A percentile compares a stretch with the other conserved stretches of the same genome.
phyloP scores from a whole-genome alignment of 371 early-diverging fungal genomes.

The Rhizomucor miehei region DNA sequence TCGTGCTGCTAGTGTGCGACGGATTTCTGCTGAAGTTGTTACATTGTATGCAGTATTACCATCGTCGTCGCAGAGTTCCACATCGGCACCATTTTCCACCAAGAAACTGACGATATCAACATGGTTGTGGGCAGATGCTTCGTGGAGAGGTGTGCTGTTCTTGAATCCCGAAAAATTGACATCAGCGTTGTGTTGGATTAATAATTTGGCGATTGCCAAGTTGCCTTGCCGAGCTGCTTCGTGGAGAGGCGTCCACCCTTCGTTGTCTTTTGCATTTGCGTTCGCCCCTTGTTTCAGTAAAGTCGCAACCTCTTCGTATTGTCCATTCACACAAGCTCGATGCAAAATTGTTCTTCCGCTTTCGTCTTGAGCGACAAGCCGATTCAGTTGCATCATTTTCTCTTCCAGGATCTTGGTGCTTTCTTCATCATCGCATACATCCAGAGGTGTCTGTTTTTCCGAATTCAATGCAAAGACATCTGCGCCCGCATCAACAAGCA shows the following conservation, averaged over 20 bases:
- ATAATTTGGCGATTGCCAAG: slow-evolving; percentile 51
- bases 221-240: slow-evolving; percentile 75
- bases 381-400: slow-evolving; percentile 35
- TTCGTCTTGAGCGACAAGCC: slow-evolving; percentile 24
- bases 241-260: slow-evolving; percentile 76
- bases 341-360: slow-evolving; percentile 32
- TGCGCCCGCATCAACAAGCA: slow-evolving; percentile 60
- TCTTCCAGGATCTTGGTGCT: slow-evolving; percentile 17
- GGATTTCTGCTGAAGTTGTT: slow-evolving; percentile 27
- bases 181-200: slow-evolving; percentile 74
- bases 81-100: slow-evolving; percentile 67
- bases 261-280: slow-evolving; percentile 66
- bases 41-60: slow-evolving; percentile 58
- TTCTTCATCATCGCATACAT: slow-evolving; percentile 43
- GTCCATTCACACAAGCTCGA: slow-evolving; percentile 23
- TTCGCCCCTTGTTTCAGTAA: slow-evolving; percentile 68
- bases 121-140: slow-evolving; percentile 57
- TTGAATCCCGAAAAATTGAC: slow-evolving; percentile 57
- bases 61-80: slow-evolving; percentile 44
- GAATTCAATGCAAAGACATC: slow-evolving; percentile 59
- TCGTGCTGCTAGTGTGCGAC: slow-evolving; percentile 33
- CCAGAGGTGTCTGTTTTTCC: slow-evolving; percentile 53
- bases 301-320: slow-evolving; percentile 17
- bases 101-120: slow-evolving; percentile 61
- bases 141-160: slow-evolving; percentile 73